These are phyloP conservation scores for Pisolithus albus DNA, from an alignment of 768 basidiomycete genomes.

Conservation along the genomic window DNA sequence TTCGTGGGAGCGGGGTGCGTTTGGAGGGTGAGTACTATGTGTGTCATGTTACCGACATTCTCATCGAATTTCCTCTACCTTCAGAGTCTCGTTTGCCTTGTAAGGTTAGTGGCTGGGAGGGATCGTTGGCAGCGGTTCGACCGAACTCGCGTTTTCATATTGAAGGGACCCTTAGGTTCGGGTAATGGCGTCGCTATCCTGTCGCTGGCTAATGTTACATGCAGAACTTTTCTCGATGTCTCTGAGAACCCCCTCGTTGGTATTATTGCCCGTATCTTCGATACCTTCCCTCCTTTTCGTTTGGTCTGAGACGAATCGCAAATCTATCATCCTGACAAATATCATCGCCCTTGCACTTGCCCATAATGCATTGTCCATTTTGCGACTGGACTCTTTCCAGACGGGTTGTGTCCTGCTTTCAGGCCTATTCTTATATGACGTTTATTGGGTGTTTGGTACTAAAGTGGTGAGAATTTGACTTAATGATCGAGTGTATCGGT, in stretches of 20 bases:
- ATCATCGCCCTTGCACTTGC: conserved; percentile 71
- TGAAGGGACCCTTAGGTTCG: conserved; percentile 41
- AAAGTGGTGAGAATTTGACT: conserved; percentile 54
- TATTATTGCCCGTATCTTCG: conserved; percentile 52
- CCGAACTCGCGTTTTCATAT: conserved; percentile 36
- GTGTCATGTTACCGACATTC: background rate
- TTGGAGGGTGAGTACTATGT: conserved; percentile 48
- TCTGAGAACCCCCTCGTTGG: conserved; percentile 50
- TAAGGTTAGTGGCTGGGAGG: conserved; percentile 42
- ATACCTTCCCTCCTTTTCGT: conserved; percentile 63
- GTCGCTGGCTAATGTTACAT: conserved; percentile 7
- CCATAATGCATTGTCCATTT: conserved; percentile 68
- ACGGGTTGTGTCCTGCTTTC: conserved; percentile 79
- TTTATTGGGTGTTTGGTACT: conserved; percentile 92
- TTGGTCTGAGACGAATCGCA: conserved; percentile 36
- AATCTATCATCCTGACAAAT: conserved; percentile 72
- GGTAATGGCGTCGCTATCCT: background rate
- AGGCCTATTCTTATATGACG: conserved; percentile 88
- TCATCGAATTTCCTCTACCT: background rate
- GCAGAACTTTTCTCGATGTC: conserved; percentile 37
- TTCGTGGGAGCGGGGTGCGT: conserved; percentile 58
- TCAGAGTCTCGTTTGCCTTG: conserved; percentile 48
- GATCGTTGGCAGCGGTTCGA: conserved; percentile 54
- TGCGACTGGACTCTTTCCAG: conserved; percentile 84
- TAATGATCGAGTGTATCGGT: background rate